Base-by-base conservation (phyloP, 2,329 filamentous ascomycete genomes). In the Diaporthe sp. region DNA sequence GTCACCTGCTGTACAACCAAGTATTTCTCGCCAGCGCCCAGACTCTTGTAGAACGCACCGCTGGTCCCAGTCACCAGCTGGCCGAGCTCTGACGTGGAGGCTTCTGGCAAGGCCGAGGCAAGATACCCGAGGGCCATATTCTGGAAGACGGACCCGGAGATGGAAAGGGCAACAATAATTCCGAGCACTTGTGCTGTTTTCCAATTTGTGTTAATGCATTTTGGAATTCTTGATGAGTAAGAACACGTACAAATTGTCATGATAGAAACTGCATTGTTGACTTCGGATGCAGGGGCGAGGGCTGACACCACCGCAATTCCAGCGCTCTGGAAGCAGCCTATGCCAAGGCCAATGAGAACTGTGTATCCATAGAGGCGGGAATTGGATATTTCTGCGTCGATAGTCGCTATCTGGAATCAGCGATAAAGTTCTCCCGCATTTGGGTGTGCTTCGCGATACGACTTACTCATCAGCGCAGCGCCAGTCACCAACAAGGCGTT, bases 401-500 rank as follows among this genome's bases (percentile, higher is more conserved):
- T 74, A 6, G 76, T 78, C 1, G 61, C 76, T 78, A 25, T 42
- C 6, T 28, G 31, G 34, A 15, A 51, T 46, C 6, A 61, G 58
- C 34, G 19, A 25, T 3, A 1, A 39, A n/a, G 1, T 17, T 34
- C 6, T 17, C 9, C 7, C 6, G 3, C 7, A 17, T 42, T 42
- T n/a, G 2, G 15, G 13, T 17, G 39, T 22, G 37, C 8, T 28
- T 25, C 1, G 25, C 7, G 9, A 7, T 4, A 28, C 17, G 8
- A 77, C 79, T 76, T 79, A 79, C 81, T 81, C 79, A 86, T 81
- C 2, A 85, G 75, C 1, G 81, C 82, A 31, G 79, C 78, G 1
- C 84, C 85, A 15, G 82, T 77, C 2, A 84, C 68, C 15, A 81
- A 76, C 17, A 86, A 71, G 3, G 80, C 76, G 34, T 82, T 82